Evolutionary conservation across 352 stramenopile genomes (phyloP).

Genomic region (Pythium dissotocum): DNA sequence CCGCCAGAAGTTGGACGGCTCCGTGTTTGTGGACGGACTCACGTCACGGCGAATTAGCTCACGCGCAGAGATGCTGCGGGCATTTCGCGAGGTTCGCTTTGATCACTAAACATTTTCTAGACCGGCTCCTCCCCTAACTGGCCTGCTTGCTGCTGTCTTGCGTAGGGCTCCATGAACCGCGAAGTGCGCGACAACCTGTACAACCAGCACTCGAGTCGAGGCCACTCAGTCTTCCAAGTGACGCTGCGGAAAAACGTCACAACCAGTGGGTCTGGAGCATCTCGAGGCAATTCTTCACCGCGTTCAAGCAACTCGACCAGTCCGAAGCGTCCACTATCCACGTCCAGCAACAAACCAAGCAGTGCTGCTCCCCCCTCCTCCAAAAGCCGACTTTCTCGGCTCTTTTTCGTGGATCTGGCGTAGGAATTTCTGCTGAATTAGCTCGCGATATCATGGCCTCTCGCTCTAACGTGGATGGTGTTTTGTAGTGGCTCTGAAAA

Average conservation of each 20-base stretch:
- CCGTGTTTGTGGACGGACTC: slow-evolving; percentile 71
- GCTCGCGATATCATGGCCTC: neutral
- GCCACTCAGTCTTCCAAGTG: slow-evolving; percentile 76
- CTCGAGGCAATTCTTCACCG: neutral
- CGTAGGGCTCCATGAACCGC: slow-evolving; percentile 59
- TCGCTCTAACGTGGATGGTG: slow-evolving; percentile 9
- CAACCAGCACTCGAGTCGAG: slow-evolving; percentile 69
- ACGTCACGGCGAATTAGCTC: slow-evolving; percentile 52
- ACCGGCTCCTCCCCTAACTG: too few species aligned
- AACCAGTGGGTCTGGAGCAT: neutral
- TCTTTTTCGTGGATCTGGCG: slow-evolving; percentile 80
- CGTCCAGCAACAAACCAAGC: slow-evolving; percentile 1
- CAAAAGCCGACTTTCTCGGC: slow-evolving; percentile 47
- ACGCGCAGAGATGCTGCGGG: slow-evolving; percentile 49
- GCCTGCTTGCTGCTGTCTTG: neutral
- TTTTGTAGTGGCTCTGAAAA: slow-evolving; percentile 61
- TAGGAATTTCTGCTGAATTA: slow-evolving; percentile 20
- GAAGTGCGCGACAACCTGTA: slow-evolving; percentile 76
- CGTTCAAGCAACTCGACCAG: slow-evolving; percentile 3
- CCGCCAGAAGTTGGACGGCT: slow-evolving; percentile 63
- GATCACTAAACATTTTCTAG: neutral
- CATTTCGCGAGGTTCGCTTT: slow-evolving; percentile 54
- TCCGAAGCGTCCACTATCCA: slow-evolving; percentile 5
- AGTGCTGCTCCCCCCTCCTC: neutral
- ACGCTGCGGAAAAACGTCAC: slow-evolving; percentile 47